A percentile compares a stretch with the other conserved stretches of the same genome.
phyloP scores from a whole-genome alignment of 768 basidiomycete genomes.

The Collybiopsis luxurians region DNA sequence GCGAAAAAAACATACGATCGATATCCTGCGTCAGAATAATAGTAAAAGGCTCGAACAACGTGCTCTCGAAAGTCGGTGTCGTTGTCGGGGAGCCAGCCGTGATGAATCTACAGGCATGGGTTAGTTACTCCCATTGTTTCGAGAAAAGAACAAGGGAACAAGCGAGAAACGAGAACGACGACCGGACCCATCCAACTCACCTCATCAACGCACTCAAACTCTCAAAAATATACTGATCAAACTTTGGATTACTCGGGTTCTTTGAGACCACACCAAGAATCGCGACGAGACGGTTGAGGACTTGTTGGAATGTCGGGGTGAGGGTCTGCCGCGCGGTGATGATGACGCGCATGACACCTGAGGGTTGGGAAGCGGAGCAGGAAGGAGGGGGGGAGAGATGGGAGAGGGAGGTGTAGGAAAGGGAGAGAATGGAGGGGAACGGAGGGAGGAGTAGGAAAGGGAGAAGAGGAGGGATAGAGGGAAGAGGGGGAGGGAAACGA shows the following conservation, averaged over 20 bases:
- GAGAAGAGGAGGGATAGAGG: too few relatives aligned
- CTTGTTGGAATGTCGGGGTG: conserved; percentile 60
- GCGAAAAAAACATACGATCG: conserved; percentile 57
- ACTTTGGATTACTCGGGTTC: conserved; percentile 96
- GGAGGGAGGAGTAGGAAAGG: too few relatives aligned
- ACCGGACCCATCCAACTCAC: conserved; percentile 35
- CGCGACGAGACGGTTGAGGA: conserved; percentile 70
- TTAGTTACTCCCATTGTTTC: too few relatives aligned
- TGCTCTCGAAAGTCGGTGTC: conserved; percentile 71
- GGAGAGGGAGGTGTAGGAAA: background rate
- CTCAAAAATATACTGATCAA: conserved; percentile 98
- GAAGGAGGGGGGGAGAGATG: background rate
- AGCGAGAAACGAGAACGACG: too few relatives aligned
- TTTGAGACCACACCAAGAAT: conserved; percentile 88
- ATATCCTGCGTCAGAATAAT: conserved; percentile 90
- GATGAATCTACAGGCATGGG: conserved; percentile 57
- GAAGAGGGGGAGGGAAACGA: too few relatives aligned
- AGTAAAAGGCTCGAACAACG: conserved; percentile 85
- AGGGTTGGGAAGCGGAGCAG: too few relatives aligned
- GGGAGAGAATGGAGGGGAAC: too few relatives aligned
- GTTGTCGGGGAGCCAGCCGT: conserved; percentile 67
- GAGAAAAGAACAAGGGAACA: too few relatives aligned
- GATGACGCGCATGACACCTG: conserved; percentile 92
- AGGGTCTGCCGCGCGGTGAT: conserved; percentile 83
- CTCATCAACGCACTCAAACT: conserved; percentile 91